These are phyloP conservation scores for Millerozyma miso DNA, from an alignment of 805 yeast species.

Conservation along the genomic window DNA sequence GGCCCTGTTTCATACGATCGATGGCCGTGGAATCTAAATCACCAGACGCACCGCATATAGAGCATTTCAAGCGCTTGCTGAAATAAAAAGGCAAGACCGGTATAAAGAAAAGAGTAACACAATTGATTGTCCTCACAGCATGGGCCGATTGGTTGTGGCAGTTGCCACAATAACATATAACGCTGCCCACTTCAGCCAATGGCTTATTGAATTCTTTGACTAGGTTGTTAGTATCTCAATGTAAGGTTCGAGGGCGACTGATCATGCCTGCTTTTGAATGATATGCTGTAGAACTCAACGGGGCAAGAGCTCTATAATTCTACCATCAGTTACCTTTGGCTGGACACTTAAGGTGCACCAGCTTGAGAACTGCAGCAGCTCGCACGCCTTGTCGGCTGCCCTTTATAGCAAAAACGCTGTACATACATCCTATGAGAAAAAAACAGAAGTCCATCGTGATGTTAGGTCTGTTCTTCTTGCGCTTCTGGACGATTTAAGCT, in stretches of 20 bases:
- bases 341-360: no score
- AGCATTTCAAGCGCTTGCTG: slow-evolving; percentile 48
- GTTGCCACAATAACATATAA: slow-evolving; percentile 48
- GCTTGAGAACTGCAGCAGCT: no score
- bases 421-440: slow-evolving; percentile 33
- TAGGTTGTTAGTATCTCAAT: slow-evolving; percentile 8
- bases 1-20: slow-evolving; percentile 24
- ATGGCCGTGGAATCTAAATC: slow-evolving; percentile 21
- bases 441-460: slow-evolving; percentile 27
- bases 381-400: background rate
- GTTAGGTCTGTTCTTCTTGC: no score
- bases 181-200: slow-evolving; percentile 23
- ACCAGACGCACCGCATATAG: slow-evolving; percentile 45
- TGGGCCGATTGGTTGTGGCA: slow-evolving; percentile 55
- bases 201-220: slow-evolving; percentile 35
- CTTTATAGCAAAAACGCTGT: background rate
- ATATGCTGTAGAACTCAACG: no score
- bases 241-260: background rate
- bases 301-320: no score
- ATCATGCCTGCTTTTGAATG: background rate
- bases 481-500: no score
- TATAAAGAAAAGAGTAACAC: slow-evolving; percentile 50
- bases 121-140: slow-evolving; percentile 50
- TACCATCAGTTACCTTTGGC: no score
- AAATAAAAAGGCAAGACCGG: slow-evolving; percentile 52